These are phyloP conservation scores for Boletus pseudo-olivaceus DNA, from an alignment of 768 basidiomycete genomes.

Conservation along the genomic window DNA sequence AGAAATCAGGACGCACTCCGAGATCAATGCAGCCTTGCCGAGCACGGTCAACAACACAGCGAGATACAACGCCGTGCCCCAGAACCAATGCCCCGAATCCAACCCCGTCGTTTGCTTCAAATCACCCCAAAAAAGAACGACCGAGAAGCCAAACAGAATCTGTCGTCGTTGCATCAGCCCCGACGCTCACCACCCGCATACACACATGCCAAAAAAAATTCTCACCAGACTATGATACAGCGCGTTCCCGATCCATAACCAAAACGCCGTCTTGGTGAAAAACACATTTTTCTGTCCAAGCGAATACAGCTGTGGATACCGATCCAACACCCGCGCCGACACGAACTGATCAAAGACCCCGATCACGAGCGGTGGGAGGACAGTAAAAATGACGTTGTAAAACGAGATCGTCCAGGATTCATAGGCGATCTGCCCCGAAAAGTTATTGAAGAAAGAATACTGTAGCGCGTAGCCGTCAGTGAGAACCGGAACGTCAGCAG, in stretches of 20 bases:
- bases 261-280: conserved; percentile 87
- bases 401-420: conserved; percentile 98
- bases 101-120: conserved; percentile 75
- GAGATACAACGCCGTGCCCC: conserved; percentile 96
- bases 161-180: conserved; percentile 27
- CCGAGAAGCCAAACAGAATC: conserved; percentile 85
- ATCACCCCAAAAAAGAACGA: conserved; percentile 92
- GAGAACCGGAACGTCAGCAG: background rate
- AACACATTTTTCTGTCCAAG: conserved; percentile 94
- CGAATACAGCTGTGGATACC: conserved; percentile 94
- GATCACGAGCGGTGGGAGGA: conserved; percentile 94
- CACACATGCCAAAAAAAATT: background rate
- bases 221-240: conserved; percentile 85
- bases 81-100: conserved; percentile 96
- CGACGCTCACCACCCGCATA: background rate
- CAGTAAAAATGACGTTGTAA: conserved; percentile 95
- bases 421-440: conserved; percentile 97
- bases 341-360: conserved; percentile 99
- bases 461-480: conserved; percentile 29
- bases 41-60: conserved; percentile 91
- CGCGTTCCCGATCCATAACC: conserved; percentile 89
- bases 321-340: conserved; percentile 91
- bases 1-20: conserved; percentile 67
- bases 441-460: conserved; percentile 99
- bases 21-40: conserved; percentile 94